A percentile compares a stretch with the other conserved stretches of the same genome.
phyloP scores from a whole-genome alignment of 2,329 filamentous ascomycete genomes.

The Diaporthe sp. region DNA sequence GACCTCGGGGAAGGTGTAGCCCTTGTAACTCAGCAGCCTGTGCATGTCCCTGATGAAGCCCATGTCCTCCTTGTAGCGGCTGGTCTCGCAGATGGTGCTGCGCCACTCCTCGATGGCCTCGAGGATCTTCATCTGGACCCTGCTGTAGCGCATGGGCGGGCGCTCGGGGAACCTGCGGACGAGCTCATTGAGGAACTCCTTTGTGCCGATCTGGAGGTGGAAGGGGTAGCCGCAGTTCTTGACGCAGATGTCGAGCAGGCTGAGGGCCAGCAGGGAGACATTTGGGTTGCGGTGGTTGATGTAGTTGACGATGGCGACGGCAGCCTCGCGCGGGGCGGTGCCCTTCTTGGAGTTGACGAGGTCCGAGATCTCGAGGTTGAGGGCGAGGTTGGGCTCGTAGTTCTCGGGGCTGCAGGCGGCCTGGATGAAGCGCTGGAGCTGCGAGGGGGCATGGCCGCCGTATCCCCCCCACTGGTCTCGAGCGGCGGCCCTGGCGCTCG shows the following conservation, averaged over 20 bases:
- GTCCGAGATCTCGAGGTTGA: constrained; percentile 97
- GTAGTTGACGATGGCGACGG: constrained; percentile 90
- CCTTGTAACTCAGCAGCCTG: constrained; percentile 93
- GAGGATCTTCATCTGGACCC: constrained; percentile 92
- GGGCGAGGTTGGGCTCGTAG: constrained; percentile 95
- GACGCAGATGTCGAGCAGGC: constrained; percentile 97
- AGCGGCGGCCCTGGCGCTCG: constrained; percentile 93
- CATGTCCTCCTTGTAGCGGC: constrained; percentile 95
- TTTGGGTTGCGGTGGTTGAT: constrained; percentile 98
- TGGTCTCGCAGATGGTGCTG: constrained; percentile 97
- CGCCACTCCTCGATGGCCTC: constrained; percentile 99
- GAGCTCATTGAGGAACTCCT: constrained; percentile 98
- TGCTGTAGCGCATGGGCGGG: constrained; percentile 85
- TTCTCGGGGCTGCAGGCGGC: constrained; percentile 97
- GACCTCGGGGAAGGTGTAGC: constrained; percentile 94
- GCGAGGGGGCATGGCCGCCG: constrained; percentile 79
- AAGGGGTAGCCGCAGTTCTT: constrained; percentile 99
- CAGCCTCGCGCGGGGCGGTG: constrained; percentile 93
- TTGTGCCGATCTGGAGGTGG: constrained; percentile 97
- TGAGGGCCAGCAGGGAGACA: constrained; percentile 89
- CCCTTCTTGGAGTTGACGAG: constrained; percentile 98
- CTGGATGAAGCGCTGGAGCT: constrained; percentile 94
- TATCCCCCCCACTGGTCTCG: constrained; percentile 93
- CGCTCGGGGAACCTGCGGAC: constrained; percentile 96
- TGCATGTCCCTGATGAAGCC: constrained; percentile 99